Conservation (phyloP, 495 filamentous ascomycete genomes). For the Coniosporium apollinis region DNA sequence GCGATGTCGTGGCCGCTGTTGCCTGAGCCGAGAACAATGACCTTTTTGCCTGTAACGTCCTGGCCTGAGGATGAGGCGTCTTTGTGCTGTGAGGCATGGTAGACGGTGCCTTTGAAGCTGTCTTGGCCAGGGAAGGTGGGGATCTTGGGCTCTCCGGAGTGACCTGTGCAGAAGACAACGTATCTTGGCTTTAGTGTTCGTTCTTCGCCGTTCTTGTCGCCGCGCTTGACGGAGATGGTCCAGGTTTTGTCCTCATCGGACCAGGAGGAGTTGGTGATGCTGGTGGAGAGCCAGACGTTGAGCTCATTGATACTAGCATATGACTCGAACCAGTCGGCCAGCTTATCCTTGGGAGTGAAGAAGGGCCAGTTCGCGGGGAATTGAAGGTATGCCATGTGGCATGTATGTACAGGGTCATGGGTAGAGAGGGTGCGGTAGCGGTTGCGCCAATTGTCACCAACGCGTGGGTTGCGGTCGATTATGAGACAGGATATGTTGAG, state of each 20-base stretch:
- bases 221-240: constrained; percentile 40
- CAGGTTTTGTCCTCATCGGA: constrained; percentile 38
- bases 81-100: constrained; percentile 52
- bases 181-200: constrained; percentile 46
- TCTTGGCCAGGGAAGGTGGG: constrained; percentile 46
- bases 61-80: constrained; percentile 23
- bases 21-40: constrained; percentile 60
- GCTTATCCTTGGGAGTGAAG: constrained; percentile 53
- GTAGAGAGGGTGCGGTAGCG: constrained; percentile 46
- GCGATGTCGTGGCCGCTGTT: constrained; percentile 75
- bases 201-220: constrained; percentile 36
- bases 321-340: constrained; percentile 60
- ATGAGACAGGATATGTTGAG: constrained; percentile 45
- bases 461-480: constrained; percentile 44
- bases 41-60: constrained; percentile 44
- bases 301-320: constrained; percentile 62
- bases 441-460: constrained; percentile 70
- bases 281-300: constrained; percentile 53
- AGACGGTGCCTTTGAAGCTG: constrained; percentile 43
- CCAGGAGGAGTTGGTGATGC: constrained; percentile 34
- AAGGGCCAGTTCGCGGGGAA: constrained; percentile 51
- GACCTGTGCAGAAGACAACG: constrained; percentile 55
- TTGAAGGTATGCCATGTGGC: constrained; percentile 35
- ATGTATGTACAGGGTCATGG: constrained; percentile 60
- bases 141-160: constrained; percentile 50